Conservation (phyloP, 306 rosid genomes). For the Rosa chinensis region DNA sequence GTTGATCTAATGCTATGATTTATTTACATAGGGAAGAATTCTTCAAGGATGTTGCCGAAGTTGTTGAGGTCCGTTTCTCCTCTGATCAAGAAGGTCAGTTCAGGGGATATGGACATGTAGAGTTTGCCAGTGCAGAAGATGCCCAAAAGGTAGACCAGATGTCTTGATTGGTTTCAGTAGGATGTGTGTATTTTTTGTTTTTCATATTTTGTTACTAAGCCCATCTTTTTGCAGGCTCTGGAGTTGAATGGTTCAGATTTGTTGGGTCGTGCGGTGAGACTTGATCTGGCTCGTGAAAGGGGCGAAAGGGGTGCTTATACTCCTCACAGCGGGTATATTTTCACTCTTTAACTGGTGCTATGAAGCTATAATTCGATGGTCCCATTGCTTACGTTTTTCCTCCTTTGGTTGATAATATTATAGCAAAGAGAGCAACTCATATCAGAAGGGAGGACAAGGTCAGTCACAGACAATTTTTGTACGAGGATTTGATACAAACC, state of each 20-base stretch:
- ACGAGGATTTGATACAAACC: slow-evolving; percentile 64
- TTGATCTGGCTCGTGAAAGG: slow-evolving; percentile 40
- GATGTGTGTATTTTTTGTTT: not conserved
- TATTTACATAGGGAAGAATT: slow-evolving; percentile 53
- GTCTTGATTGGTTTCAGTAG: not conserved
- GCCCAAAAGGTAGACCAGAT: slow-evolving; percentile 48
- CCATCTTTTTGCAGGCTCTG: slow-evolving; percentile 48
- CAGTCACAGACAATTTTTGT: slow-evolving; percentile 49
- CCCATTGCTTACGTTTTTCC: not conserved
- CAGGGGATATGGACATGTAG: slow-evolving; percentile 87
- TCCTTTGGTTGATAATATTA: not conserved
- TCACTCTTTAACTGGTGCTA: too few relatives aligned
- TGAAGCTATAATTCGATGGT: not conserved
- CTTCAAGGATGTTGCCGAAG: slow-evolving; percentile 64
- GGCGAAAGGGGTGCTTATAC: slow-evolving; percentile 62
- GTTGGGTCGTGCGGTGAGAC: not conserved
- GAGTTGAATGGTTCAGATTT: slow-evolving; percentile 48
- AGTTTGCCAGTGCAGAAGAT: slow-evolving; percentile 60
- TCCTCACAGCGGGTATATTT: slow-evolving; percentile 46
- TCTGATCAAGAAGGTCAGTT: slow-evolving; percentile 42
- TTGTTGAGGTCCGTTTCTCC: slow-evolving; percentile 70
- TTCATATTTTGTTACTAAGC: not conserved
- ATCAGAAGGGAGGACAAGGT: slow-evolving; percentile 50
- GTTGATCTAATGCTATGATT: slow-evolving; percentile 9
- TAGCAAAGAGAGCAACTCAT: slow-evolving; percentile 51